These are phyloP conservation scores for Pontederia crassipes DNA, from an alignment of 176 grass and related monocot genomes.

Conservation along the genomic window DNA sequence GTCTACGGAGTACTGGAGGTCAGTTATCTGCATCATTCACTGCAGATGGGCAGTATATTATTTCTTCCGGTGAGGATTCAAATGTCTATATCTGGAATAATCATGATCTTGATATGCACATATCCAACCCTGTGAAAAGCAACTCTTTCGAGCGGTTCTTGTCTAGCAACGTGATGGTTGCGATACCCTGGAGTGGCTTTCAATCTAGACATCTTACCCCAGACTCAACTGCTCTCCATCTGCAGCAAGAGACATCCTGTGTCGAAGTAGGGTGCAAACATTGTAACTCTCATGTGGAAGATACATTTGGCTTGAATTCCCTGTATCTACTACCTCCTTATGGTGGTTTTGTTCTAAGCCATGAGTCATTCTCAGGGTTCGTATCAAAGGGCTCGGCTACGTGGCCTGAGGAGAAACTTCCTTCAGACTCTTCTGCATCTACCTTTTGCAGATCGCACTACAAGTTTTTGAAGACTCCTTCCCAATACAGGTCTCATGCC, in stretches of 20 bases:
- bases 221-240: conserved; percentile 37
- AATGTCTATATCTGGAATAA: conserved; percentile 68
- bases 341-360: conserved; percentile 46
- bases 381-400: conserved; percentile 45
- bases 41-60: conserved; percentile 71
- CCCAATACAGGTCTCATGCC: conserved; percentile 52
- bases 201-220: conserved; percentile 26
- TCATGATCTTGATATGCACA: conserved; percentile 34
- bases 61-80: conserved; percentile 64
- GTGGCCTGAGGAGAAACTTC: conserved; percentile 91
- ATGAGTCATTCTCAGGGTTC: conserved; percentile 37
- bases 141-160: conserved; percentile 58
- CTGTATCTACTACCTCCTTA: conserved; percentile 30
- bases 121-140: conserved; percentile 27
- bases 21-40: conserved; percentile 75
- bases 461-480: conserved; percentile 81
- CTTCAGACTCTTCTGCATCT: conserved; percentile 28
- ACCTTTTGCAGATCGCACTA: conserved; percentile 57
- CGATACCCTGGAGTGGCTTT: conserved; percentile 70
- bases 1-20: conserved; percentile 39
- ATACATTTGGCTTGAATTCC: conserved; percentile 21
- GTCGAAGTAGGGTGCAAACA: conserved; percentile 14
- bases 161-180: conserved; percentile 39
- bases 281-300: conserved; percentile 14
- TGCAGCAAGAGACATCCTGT: conserved; percentile 24